These are phyloP conservation scores for Flaveria trinervia DNA, from an alignment of 129 eudicot genomes.

Conservation along the genomic window DNA sequence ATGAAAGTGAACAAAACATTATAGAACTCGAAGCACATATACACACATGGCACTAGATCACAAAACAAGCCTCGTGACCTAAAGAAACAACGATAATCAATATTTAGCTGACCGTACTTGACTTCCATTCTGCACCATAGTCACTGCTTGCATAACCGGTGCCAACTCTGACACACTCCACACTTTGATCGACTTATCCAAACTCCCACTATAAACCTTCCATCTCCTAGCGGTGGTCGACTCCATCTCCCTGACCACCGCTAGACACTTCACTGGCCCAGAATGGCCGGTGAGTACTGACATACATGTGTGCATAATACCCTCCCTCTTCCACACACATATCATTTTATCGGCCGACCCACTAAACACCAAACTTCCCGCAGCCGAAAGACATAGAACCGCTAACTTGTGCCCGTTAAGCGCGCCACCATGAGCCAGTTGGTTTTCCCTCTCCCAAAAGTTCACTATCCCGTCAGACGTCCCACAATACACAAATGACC, in stretches of 20 bases:
- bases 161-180: conserved; percentile 87
- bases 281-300: conserved; percentile 70
- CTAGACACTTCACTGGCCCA: conserved; percentile 84
- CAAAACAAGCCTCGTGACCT: background rate
- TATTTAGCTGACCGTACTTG: conserved; percentile 32
- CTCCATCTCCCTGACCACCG: conserved; percentile 57
- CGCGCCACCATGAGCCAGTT: conserved; percentile 69
- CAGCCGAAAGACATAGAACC: conserved; percentile 69
- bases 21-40: background rate
- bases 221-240: conserved; percentile 33
- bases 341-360: conserved; percentile 94
- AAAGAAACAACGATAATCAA: conserved; percentile 10
- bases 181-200: conserved; percentile 86
- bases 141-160: conserved; percentile 40
- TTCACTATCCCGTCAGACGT: conserved; percentile 87
- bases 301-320: conserved; percentile 55
- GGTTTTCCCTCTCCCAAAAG: conserved; percentile 69
- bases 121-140: conserved; percentile 23
- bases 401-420: conserved; percentile 87
- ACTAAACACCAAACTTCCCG: conserved; percentile 69
- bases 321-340: conserved; percentile 92
- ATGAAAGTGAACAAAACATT: background rate
- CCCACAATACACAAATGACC: conserved; percentile 66
- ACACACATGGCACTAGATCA: background rate
- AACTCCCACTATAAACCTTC: conserved; percentile 91